Evolutionary conservation across 306 rosid species (phyloP).

Genomic region (Echinosophora koreensis): DNA sequence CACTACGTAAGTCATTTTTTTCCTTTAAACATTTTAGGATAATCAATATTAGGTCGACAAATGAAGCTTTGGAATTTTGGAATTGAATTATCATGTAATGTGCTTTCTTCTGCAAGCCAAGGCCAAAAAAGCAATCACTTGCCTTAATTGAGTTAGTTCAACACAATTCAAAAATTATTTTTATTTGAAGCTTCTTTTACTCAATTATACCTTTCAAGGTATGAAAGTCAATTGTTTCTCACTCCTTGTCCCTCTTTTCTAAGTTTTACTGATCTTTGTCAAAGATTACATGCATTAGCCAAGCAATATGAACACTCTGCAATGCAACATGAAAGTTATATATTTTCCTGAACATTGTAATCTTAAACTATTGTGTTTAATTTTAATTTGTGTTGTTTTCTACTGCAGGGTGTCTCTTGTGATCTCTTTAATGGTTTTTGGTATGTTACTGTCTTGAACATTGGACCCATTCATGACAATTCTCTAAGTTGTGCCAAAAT

Average conservation of each 20-base stretch:
- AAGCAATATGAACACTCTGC: conserved; percentile 20
- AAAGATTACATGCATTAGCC: not conserved
- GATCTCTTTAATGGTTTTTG: conserved; percentile 81
- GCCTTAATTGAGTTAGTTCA: not conserved
- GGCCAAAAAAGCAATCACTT: not conserved
- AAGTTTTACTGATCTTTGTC: not conserved
- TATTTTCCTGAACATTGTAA: conserved; percentile 12
- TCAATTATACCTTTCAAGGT: conserved; percentile 3
- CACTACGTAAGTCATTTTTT: not conserved
- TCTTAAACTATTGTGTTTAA: not conserved
- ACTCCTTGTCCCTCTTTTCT: conserved; percentile 2
- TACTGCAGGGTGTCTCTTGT: conserved; percentile 88
- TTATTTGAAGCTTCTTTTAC: not conserved
- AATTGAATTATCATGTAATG: conserved; percentile 27
- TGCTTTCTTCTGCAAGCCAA: conserved; percentile 7
- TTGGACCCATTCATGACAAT: conserved; percentile 89
- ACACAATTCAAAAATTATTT: not conserved
- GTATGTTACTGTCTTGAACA: conserved; percentile 74
- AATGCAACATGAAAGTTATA: conserved; percentile 5
- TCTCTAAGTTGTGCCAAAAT: conserved; percentile 68
- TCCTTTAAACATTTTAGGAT: not conserved
- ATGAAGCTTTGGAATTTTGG: conserved; percentile 29
- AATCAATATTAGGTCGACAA: conserved; percentile 6
- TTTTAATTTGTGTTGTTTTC: conserved; percentile 31
- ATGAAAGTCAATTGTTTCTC: not conserved